Conservation (phyloP, 2,329 filamentous ascomycete genomes). For the Dryadomyces quercus-mongolicae region DNA sequence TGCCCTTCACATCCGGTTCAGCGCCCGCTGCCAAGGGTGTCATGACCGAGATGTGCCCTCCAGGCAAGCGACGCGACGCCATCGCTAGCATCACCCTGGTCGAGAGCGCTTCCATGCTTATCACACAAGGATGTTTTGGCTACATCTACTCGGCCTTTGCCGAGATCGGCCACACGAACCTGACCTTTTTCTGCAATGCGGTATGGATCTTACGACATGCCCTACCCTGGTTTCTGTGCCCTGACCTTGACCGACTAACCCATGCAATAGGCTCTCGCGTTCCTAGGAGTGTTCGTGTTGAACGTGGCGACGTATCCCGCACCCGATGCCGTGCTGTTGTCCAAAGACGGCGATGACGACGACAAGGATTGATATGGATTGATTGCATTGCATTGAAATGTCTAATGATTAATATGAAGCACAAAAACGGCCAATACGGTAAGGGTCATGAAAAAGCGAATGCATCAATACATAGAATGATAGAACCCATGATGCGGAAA, state of each 20-base stretch:
- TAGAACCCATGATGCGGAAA: too few relatives aligned
- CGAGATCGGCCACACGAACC: constrained; percentile 40
- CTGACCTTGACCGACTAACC: neutral
- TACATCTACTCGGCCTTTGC: constrained; percentile 53
- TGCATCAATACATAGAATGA: too few relatives aligned
- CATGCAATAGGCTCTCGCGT: neutral
- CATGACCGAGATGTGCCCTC: constrained; percentile 56
- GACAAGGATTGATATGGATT: too few relatives aligned
- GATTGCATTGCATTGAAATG: too few relatives aligned
- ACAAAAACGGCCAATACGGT: too few relatives aligned
- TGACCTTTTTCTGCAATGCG: constrained; percentile 56
- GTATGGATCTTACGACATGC: too few relatives aligned
- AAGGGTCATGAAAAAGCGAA: too few relatives aligned
- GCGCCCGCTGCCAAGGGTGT: constrained; percentile 58
- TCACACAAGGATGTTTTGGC: constrained; percentile 53
- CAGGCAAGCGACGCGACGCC: constrained; percentile 49
- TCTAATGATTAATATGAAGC: too few relatives aligned
- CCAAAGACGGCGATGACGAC: neutral
- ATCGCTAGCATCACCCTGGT: constrained; percentile 56
- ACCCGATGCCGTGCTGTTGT: neutral
- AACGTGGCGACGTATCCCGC: neutral
- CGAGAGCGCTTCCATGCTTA: constrained; percentile 52
- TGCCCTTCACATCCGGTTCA: constrained; percentile 57
- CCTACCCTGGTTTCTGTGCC: too few relatives aligned
- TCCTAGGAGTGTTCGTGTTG: neutral